phyloP scores from a whole-genome alignment of 148 eudicot species.

The Tetragonia tetragonoides region DNA sequence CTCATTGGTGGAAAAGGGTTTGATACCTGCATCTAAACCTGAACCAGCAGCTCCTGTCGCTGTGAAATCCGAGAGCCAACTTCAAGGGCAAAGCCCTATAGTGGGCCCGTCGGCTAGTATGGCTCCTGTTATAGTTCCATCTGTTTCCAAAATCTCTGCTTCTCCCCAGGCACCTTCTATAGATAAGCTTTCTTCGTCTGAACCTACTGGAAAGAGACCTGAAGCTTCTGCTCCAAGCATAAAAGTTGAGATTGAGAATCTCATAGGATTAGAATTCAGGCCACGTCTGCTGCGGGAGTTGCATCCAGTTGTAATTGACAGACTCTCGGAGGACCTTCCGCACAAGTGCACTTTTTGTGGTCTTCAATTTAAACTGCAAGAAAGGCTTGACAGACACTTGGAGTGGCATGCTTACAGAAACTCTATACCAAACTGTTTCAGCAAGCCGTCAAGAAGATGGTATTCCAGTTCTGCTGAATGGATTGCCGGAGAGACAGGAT shows the following conservation, averaged over 20 bases:
- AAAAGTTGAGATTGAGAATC: slow-evolving; percentile 38
- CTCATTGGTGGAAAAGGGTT: slow-evolving; percentile 77
- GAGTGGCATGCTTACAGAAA: slow-evolving; percentile 76
- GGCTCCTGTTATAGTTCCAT: slow-evolving; percentile 20
- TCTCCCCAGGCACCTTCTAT: slow-evolving; percentile 21
- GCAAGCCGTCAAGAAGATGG: slow-evolving; percentile 63
- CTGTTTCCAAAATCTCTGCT: slow-evolving; percentile 27
- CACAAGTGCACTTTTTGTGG: slow-evolving; percentile 72
- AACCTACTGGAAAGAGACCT: slow-evolving; percentile 28
- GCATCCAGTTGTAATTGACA: slow-evolving; percentile 60
- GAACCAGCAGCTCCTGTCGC: slow-evolving; percentile 40
- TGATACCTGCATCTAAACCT: slow-evolving; percentile 64
- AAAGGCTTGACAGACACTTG: slow-evolving; percentile 66
- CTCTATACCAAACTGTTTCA: slow-evolving; percentile 28
- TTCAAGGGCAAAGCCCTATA: slow-evolving; percentile 29
- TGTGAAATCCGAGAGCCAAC: slow-evolving; percentile 17
- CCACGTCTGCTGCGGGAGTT: slow-evolving; percentile 64
- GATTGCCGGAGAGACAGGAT: slow-evolving; percentile 36
- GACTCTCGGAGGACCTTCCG: slow-evolving; percentile 61
- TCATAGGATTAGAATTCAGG: slow-evolving; percentile 74
- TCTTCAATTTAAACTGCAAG: slow-evolving; percentile 58
- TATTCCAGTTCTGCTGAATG: slow-evolving; percentile 56
- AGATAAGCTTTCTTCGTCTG: slow-evolving; percentile 34
- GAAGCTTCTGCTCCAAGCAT: slow-evolving; percentile 27
- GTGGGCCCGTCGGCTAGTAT: slow-evolving; percentile 19